These are phyloP conservation scores for Endocalyx cinctus DNA, from an alignment of 2,329 filamentous ascomycete species.

Conservation along the genomic window DNA sequence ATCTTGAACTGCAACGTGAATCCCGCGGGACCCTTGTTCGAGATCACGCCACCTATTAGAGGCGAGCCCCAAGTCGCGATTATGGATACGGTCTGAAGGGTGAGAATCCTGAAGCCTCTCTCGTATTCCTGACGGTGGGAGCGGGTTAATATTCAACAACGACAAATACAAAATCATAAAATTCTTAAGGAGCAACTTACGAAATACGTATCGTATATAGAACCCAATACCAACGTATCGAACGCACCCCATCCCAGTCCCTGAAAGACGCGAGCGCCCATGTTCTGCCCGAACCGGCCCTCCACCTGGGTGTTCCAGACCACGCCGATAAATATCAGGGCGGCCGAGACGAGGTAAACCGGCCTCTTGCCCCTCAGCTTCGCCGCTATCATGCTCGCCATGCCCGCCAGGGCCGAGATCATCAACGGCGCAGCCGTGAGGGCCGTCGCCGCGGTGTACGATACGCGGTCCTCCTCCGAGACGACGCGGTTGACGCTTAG, in stretches of 20 bases:
- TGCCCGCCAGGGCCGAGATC: constrained; percentile 41
- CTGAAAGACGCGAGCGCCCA: constrained; percentile 50
- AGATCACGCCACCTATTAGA: constrained; percentile 47
- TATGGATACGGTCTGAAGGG: constrained; percentile 40
- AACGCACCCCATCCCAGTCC: constrained; percentile 57
- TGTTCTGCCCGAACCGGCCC: constrained; percentile 38
- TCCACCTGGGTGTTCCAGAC: constrained; percentile 45
- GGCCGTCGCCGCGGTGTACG: constrained; percentile 43
- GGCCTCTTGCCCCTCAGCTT: constrained; percentile 49
- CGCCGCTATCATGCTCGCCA: constrained; percentile 37
- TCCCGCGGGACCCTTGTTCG: constrained; percentile 32
- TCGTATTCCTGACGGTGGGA: constrained; percentile 44
- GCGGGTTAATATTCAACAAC: constrained; percentile 1
- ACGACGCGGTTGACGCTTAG: constrained; percentile 43
- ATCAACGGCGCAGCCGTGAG: constrained; percentile 51
- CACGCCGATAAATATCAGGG: constrained; percentile 43
- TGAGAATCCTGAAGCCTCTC: constrained; percentile 38
- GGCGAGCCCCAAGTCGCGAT: constrained; percentile 50
- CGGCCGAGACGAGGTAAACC: constrained; percentile 44
- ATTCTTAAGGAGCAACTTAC: constrained; percentile 31
- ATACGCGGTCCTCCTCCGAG: constrained; percentile 36
- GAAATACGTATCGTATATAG: constrained; percentile 54
- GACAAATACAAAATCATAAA: not conserved
- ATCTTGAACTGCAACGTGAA: constrained; percentile 48
- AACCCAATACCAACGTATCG: constrained; percentile 47